Evolutionary conservation across 208 protist genomes (phyloP).

Genomic region (Trichomonas vaginalis): DNA sequence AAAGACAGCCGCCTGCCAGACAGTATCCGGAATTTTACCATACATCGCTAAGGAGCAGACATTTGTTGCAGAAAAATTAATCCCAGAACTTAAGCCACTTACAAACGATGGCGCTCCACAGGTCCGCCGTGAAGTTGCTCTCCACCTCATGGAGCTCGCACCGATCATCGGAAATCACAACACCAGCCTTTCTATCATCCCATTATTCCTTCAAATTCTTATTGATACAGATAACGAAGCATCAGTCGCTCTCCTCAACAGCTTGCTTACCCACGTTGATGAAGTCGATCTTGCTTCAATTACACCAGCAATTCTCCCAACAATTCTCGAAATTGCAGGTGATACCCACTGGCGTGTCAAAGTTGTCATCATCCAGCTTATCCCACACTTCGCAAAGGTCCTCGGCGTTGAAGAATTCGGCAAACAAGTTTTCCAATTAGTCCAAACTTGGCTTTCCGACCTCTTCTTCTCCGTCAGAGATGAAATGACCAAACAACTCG

Average conservation of each 20-base stretch:
- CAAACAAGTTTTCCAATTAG: not conserved
- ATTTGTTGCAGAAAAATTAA: constrained; percentile 7
- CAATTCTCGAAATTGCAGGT: not conserved
- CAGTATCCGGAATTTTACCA: not conserved
- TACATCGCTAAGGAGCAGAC: not conserved
- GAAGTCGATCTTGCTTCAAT: not conserved
- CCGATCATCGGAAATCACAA: not conserved
- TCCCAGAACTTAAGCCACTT: not conserved
- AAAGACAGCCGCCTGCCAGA: not conserved
- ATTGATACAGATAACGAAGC: constrained; percentile 3
- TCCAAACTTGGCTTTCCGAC: not conserved
- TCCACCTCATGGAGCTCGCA: not conserved
- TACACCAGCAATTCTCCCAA: not conserved
- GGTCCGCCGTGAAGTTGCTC: not conserved
- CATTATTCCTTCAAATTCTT: not conserved
- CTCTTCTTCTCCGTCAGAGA: not conserved
- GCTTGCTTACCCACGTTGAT: not conserved
- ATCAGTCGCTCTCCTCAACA: not conserved
- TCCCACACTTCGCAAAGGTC: not conserved
- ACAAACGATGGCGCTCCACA: constrained; percentile 10
- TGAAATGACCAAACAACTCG: not conserved
- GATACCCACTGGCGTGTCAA: constrained; percentile 18
- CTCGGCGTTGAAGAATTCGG: not conserved
- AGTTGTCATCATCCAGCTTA: constrained; percentile 2
- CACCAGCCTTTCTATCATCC: not conserved